These are phyloP conservation scores for Suillus clintonianus DNA, from an alignment of 768 basidiomycete genomes.

Conservation along the genomic window DNA sequence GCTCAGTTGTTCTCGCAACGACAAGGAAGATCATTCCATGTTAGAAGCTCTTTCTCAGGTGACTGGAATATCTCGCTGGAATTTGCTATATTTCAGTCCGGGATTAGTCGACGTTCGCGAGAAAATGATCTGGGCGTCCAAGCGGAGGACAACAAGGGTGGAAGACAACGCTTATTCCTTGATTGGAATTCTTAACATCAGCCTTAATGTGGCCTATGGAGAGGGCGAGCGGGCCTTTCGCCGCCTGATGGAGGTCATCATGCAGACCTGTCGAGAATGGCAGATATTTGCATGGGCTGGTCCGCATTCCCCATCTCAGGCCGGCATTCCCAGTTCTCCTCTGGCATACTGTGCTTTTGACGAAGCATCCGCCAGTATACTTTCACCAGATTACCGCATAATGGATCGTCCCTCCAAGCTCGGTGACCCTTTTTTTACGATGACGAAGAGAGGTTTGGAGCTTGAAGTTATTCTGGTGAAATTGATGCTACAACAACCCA, in stretches of 20 bases:
- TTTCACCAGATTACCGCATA: not conserved
- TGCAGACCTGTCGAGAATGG: conserved; percentile 20
- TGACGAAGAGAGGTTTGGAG: conserved; percentile 25
- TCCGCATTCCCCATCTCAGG: conserved; percentile 19
- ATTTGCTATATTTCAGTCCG: conserved; percentile 21
- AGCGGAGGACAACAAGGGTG: conserved; percentile 22
- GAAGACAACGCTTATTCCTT: conserved; percentile 29
- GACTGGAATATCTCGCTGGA: conserved; percentile 12
- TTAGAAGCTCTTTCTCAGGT: conserved; percentile 12
- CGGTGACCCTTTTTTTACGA: conserved; percentile 21
- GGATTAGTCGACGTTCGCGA: conserved; percentile 20
- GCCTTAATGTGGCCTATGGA: conserved; percentile 25
- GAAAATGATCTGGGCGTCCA: conserved; percentile 26
- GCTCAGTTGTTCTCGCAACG: conserved; percentile 12
- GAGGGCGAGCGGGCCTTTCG: conserved; percentile 26
- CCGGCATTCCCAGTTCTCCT: conserved; percentile 20
- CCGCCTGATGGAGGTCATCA: conserved; percentile 24
- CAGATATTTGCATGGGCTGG: conserved; percentile 23
- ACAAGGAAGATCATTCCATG: conserved; percentile 20
- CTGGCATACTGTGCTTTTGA: conserved; percentile 17
- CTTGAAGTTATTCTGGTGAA: conserved; percentile 22
- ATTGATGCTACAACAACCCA: conserved; percentile 17
- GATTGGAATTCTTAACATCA: conserved; percentile 26
- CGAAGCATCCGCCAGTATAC: not conserved
- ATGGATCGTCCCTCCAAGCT: conserved; percentile 13